Base-by-base conservation (phyloP, 495 filamentous ascomycete genomes). In the Pyronema omphalodes region DNA sequence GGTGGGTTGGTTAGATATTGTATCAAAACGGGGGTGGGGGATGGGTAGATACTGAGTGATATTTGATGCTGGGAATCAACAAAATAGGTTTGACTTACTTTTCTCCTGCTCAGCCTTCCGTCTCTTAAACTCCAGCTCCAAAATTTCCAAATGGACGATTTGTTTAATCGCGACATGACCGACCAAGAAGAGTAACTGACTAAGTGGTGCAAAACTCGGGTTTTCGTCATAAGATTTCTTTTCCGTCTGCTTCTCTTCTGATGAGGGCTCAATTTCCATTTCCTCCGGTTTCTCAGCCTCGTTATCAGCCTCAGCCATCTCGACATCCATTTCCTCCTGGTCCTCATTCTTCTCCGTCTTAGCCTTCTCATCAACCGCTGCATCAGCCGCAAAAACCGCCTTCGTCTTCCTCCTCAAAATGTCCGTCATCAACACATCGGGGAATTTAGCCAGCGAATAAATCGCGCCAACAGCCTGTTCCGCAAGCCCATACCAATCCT, bases 101-200 rank as follows among this genome's bases (percentile, higher is more conserved):
- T 89, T 94, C 66, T 96, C 91, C 56, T 88, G 86, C 59, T 94
- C 91, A 11, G 83, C 85, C 69, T 96, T 99, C 53, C 88, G 76
- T 23, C 88, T 78, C 69, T 99, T 99, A 69, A 99, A 99, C 67
- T 99, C 91, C 37, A 88, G 76, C 64, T 99, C 91, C 68, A 86
- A 88, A 1, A 96, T 75, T 58, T 99, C 91, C n/a, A 99, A 74
- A 67, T 99, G 93, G n/a, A 99, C 91, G 55, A 96, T 99, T 61
- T 99, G 91, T 67, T 98, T 98, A 69, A 98, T 86, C 33, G 89
- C 88, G 55, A 95, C 85, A 63, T 98, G 89, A 5, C 89, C 91
- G 51, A 98, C 89, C 50, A 94, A 80, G 67, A 94, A 99, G 5
- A 99, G 74, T 2, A 99, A 75, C 58, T 95, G 93, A 0, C 89